Evolutionary conservation across 2,329 filamentous ascomycete species (phyloP).

Genomic region (Talaromyces sp.): DNA sequence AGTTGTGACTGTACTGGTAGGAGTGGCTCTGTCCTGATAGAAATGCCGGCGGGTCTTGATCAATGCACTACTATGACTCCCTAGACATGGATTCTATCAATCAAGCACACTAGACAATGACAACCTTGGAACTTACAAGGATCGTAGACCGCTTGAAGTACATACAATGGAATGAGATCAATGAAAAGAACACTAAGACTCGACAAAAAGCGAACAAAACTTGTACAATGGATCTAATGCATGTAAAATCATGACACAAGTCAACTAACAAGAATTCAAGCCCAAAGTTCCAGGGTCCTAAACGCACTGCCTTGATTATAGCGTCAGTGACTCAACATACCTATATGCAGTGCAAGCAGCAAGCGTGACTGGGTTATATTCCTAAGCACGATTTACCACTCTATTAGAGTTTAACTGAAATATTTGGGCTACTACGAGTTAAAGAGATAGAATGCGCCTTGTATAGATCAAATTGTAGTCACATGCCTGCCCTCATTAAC

Average conservation of each 20-base stretch:
- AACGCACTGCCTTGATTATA: background rate
- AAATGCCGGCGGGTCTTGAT: background rate
- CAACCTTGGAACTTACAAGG: background rate
- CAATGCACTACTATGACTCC: background rate
- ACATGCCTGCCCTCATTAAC: background rate
- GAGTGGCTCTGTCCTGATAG: background rate
- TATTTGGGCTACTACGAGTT: background rate
- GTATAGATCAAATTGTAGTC: background rate
- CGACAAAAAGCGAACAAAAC: background rate
- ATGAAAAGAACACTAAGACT: background rate
- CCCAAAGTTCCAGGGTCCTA: background rate
- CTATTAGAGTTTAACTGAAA: background rate
- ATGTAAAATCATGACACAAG: background rate
- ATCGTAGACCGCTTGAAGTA: background rate
- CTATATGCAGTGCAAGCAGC: background rate
- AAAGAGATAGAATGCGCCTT: background rate
- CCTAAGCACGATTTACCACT: background rate
- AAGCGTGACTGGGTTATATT: background rate
- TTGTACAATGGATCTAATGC: background rate
- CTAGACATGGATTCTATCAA: background rate
- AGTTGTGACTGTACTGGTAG: background rate
- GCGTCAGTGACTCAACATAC: background rate
- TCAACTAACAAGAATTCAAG: background rate
- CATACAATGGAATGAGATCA: background rate
- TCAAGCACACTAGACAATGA: background rate